Base-by-base conservation (phyloP, 345 rosid species). In the Sisymbrium irio region DNA sequence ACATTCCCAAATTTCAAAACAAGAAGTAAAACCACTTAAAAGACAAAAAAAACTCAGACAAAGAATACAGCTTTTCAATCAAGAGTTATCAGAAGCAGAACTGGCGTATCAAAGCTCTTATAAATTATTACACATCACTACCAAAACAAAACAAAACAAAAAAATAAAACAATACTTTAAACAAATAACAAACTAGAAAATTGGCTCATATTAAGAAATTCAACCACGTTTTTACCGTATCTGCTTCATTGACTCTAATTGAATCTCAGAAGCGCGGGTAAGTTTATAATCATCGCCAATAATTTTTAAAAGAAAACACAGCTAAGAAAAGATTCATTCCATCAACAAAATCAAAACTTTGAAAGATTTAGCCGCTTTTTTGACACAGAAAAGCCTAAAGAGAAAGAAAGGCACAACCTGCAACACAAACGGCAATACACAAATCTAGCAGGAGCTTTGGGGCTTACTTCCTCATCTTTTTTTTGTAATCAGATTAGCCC, bases 81-180 rank as follows among this genome's bases (percentile, higher is more conserved):
- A 93, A 66, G 90, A 83, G 83, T 82, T 78, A 47, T 93, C 97
- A 75, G 98, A 83, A 87, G 98, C 97, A 93, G 91, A 93, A 93
- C 97, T 89, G 97, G 93, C 96, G 66, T 85, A 58, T 55, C 59
- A 84, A 27, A 89, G 90, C 91, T 88, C 92, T 50, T 76, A 5
- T 11, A 4, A 10, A 10, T 45, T 41, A 28, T 45, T 41, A 28
- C 47, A 82, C 91, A 9, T 83, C 93, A 81, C 54, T n/a, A 85
- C 90, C 85, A 14, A 1, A 8, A 3, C 2, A 3, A 8, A 40
- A 15, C 1, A n/a, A n/a, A n/a, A n/a, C n/a, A n/a, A n/a, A n/a
- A n/a, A n/a, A n/a, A n/a, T n/a, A n/a, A n/a, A n/a, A n/a, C n/a
- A n/a, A n/a, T n/a, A n/a, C n/a, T n/a, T n/a, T n/a, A 18, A 4